Conservation (phyloP, 805 yeast genomes). For the Ascoidea asiatica region DNA sequence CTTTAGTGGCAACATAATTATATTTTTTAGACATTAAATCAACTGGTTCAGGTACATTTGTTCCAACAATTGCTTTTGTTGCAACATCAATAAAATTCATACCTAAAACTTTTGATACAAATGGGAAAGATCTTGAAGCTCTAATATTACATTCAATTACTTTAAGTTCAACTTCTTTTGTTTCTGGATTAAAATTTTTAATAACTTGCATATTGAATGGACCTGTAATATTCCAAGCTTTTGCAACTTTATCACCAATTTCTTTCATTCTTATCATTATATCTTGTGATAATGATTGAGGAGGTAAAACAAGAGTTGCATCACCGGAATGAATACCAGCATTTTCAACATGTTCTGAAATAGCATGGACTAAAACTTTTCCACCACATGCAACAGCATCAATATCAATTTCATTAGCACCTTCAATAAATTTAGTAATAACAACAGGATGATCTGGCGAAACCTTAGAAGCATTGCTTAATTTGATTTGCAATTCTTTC, state of each 20-base stretch:
- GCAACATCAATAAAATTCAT: slow-evolving; percentile 91
- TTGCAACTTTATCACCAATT: slow-evolving; percentile 86
- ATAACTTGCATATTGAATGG: slow-evolving; percentile 98
- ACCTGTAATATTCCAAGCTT: slow-evolving; percentile 92
- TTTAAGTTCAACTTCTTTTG: slow-evolving; percentile 55
- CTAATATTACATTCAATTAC: slow-evolving; percentile 98
- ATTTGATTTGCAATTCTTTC: slow-evolving; percentile 67
- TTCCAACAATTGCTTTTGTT: slow-evolving; percentile 69
- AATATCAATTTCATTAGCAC: slow-evolving; percentile 93
- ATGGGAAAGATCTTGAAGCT: slow-evolving; percentile 98
- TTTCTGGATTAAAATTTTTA: slow-evolving; percentile 50
- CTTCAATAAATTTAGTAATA: slow-evolving; percentile 87
- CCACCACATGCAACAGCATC: slow-evolving; percentile 95
- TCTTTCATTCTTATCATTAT: slow-evolving; percentile 65
- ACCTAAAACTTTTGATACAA: slow-evolving; percentile 94
- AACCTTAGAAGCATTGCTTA: slow-evolving; percentile 80
- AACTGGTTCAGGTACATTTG: slow-evolving; percentile 63
- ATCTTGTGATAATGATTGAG: slow-evolving; percentile 58
- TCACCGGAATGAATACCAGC: slow-evolving; percentile 99
- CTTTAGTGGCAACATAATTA: slow-evolving; percentile 88
- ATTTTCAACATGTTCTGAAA: slow-evolving; percentile 94
- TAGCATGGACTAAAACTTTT: slow-evolving; percentile 81
- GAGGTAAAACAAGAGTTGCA: slow-evolving; percentile 91
- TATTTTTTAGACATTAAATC: slow-evolving; percentile 69
- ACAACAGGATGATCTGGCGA: slow-evolving; percentile 97